A percentile compares a stretch with the other conserved stretches of the same genome.
Conservation (phyloP, 306 rosid species). For the Dalbergia cultrata region DNA sequence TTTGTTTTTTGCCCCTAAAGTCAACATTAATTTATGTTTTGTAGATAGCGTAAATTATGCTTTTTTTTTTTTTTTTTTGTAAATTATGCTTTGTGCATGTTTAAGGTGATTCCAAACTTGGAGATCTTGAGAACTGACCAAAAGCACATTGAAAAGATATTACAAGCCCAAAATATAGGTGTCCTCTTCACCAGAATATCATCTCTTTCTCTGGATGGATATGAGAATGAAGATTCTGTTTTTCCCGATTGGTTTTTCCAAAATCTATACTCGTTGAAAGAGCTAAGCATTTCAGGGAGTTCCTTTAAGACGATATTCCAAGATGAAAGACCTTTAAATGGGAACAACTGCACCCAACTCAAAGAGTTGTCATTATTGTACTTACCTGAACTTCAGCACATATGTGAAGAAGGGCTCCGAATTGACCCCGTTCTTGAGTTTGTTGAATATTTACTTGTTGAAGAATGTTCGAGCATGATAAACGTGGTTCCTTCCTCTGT, state of each 20-base stretch:
- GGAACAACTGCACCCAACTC: neutral
- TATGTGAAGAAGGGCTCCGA: neutral
- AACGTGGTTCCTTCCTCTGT: neutral
- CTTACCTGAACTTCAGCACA: neutral
- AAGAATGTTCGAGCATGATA: neutral
- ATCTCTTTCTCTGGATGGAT: neutral
- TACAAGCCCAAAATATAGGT: neutral
- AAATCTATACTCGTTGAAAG: neutral
- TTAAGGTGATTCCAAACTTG: constrained; percentile 8
- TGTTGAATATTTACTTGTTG: neutral
- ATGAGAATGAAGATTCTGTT: neutral
- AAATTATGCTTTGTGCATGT: neutral
- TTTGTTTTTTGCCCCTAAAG: too few species aligned
- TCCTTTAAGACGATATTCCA: neutral
- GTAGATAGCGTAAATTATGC: neutral
- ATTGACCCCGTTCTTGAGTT: neutral
- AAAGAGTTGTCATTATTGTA: neutral
- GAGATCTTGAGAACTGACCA: neutral
- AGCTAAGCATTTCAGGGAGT: neutral
- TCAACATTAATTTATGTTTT: neutral
- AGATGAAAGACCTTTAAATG: neutral
- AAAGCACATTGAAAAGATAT: neutral
- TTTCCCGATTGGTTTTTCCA: constrained; percentile 4
- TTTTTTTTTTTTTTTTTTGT: too few species aligned
- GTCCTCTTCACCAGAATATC: neutral